Percentiles rank a stretch among this genome's conserved stretches.
These are phyloP conservation scores for Panicum virgatum DNA, from an alignment of 202 grass and related monocot genomes.

Conservation along the genomic window DNA sequence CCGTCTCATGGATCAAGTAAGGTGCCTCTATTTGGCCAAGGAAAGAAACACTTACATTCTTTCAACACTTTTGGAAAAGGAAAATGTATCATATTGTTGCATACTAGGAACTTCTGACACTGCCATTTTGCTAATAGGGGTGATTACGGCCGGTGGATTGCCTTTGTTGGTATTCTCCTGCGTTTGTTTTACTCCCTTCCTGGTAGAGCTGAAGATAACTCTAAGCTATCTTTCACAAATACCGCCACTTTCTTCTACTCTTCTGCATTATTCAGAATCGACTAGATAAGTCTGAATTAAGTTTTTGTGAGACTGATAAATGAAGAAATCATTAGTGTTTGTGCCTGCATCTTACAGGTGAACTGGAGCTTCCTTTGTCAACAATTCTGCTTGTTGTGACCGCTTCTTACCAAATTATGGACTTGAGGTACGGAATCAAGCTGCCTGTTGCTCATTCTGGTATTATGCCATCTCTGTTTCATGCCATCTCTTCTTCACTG, in stretches of 20 bases:
- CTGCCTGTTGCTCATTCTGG: background rate
- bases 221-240: background rate
- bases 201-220: conserved; percentile 23
- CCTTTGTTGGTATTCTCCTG: conserved; percentile 62
- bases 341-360: conserved; percentile 35
- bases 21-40: background rate
- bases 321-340: background rate
- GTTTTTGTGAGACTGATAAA: background rate
- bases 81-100: background rate
- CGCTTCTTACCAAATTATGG: conserved; percentile 50
- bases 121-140: conserved; percentile 38
- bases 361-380: conserved; percentile 60
- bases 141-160: conserved; percentile 64
- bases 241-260: background rate
- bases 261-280: background rate
- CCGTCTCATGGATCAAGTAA: conserved; percentile 68
- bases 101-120: background rate
- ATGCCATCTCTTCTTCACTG: background rate
- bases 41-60: background rate
- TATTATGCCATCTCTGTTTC: too few relatives aligned
- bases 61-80: background rate
- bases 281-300: background rate
- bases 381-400: conserved; percentile 57
- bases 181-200: conserved; percentile 67
- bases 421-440: conserved; percentile 44